A percentile compares a stretch with the other conserved stretches of the same genome.
Conservation (phyloP, 495 filamentous ascomycete species). For the Baudoinia panamericana region DNA sequence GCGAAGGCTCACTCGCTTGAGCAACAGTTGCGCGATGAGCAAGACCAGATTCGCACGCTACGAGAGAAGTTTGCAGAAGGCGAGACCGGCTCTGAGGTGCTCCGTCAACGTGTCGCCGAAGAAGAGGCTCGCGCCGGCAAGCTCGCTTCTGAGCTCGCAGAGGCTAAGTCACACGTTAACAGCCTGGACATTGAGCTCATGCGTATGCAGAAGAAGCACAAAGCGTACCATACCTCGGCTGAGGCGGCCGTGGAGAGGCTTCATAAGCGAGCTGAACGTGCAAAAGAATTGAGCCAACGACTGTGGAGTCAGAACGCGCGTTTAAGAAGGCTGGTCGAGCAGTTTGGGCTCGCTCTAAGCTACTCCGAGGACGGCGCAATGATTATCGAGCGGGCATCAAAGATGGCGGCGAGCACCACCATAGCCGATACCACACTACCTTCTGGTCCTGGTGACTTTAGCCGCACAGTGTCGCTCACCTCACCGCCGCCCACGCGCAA, state of each 20-base stretch:
- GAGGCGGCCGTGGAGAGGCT: slow-evolving; percentile 34
- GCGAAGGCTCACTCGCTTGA: slow-evolving; percentile 45
- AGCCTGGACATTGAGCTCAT: slow-evolving; percentile 51
- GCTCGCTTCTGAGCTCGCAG: slow-evolving; percentile 51
- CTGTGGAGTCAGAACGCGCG: slow-evolving; percentile 67
- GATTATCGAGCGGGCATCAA: slow-evolving; percentile 61
- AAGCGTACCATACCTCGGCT: slow-evolving; percentile 41
- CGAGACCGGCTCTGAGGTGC: slow-evolving; percentile 63
- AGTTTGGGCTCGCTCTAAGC: slow-evolving; percentile 66
- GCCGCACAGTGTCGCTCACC: slow-evolving; percentile 26
- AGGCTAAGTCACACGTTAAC: slow-evolving; percentile 49
- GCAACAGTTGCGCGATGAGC: slow-evolving; percentile 52
- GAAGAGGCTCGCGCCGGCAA: slow-evolving; percentile 50
- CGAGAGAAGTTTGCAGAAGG: slow-evolving; percentile 59
- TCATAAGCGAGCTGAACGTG: slow-evolving; percentile 50
- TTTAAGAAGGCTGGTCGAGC: slow-evolving; percentile 64
- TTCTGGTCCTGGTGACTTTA: slow-evolving; percentile 41
- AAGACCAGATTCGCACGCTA: slow-evolving; percentile 49
- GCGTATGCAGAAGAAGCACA: slow-evolving; percentile 39
- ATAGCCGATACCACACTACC: slow-evolving; percentile 41
- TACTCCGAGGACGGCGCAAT: slow-evolving; percentile 55
- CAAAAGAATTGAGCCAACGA: slow-evolving; percentile 69
- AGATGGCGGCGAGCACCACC: slow-evolving; percentile 42
- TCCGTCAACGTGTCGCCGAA: slow-evolving; percentile 56
- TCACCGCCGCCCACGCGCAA: slow-evolving; percentile 25